Evolutionary conservation across 805 yeast species (phyloP).

Genomic region (Lipomyces yamadae): DNA sequence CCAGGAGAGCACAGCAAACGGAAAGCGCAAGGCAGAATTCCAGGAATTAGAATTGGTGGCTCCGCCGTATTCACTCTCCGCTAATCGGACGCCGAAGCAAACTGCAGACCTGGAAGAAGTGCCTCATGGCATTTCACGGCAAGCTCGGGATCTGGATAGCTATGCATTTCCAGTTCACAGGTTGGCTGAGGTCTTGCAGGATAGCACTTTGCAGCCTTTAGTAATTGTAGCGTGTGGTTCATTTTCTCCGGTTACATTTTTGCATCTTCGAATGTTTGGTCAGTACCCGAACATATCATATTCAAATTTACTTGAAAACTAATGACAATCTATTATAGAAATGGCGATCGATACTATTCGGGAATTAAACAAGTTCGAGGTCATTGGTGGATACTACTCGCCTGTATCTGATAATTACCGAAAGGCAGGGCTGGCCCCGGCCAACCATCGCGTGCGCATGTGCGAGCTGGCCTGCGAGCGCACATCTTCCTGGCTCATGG

Average conservation of each 20-base stretch:
- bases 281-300: neutral
- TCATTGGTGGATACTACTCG: conserved; percentile 93
- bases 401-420: conserved; percentile 86
- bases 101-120: conserved; percentile 96
- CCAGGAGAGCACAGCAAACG: conserved; percentile 13
- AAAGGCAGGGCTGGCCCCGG: conserved; percentile 88
- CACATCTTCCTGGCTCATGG: conserved; percentile 97
- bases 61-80: conserved; percentile 36
- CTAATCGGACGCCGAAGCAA: conserved; percentile 49
- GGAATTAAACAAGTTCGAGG: conserved; percentile 92
- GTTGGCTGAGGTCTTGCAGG: conserved; percentile 35
- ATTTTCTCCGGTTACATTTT: conserved; percentile 91
- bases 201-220: conserved; percentile 72
- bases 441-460: conserved; percentile 93
- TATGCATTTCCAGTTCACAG: conserved; percentile 85
- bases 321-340: conserved; percentile 43
- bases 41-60: conserved; percentile 15
- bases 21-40: conserved; percentile 29
- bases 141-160: conserved; percentile 69
- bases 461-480: conserved; percentile 98
- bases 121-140: conserved; percentile 90
- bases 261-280: conserved; percentile 93
- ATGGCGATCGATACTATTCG: conserved; percentile 95
- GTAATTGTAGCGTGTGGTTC: conserved; percentile 98
- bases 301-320: neutral